These are phyloP conservation scores for Eimeria tenella DNA, from an alignment of 169 alveolate genomes.

Conservation along the genomic window DNA sequence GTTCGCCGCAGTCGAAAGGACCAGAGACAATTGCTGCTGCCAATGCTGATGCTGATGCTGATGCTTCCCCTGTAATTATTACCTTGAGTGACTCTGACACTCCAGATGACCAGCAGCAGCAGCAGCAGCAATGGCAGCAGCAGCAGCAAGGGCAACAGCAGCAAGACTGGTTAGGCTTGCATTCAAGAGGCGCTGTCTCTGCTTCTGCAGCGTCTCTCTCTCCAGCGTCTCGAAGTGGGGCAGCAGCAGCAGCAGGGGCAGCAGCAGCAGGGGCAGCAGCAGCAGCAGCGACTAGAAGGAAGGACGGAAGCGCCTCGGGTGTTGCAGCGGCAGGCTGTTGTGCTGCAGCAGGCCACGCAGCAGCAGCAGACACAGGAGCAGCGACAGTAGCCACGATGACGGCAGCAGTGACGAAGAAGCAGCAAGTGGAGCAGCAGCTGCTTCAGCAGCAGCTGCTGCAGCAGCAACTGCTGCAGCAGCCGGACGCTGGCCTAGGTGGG, in stretches of 20 bases:
- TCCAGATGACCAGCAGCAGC: background rate
- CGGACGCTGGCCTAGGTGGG: background rate
- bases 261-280: background rate
- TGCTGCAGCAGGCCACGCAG: background rate
- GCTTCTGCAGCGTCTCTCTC: background rate
- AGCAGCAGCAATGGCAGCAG: background rate
- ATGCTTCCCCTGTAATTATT: background rate
- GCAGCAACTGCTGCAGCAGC: constrained; percentile 1
- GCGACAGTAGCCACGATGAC: background rate
- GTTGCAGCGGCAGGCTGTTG: background rate
- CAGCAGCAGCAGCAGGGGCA: constrained; percentile 29
- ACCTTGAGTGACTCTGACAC: background rate
- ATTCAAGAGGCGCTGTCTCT: background rate
- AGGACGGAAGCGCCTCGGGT: background rate
- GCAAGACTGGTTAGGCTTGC: background rate
- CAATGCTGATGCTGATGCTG: background rate
- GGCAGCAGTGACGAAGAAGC: constrained; percentile 31
- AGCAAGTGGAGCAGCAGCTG: constrained; percentile 25
- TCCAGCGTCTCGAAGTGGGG: background rate
- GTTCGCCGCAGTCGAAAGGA: background rate
- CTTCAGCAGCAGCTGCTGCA: constrained; percentile 22
- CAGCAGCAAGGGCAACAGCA: constrained; percentile 32
- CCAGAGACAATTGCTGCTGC: background rate
- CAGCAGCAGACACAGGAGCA: background rate
- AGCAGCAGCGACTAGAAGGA: background rate